phyloP scores from a whole-genome alignment of 768 basidiomycete species.

The Suillus brevipes region DNA sequence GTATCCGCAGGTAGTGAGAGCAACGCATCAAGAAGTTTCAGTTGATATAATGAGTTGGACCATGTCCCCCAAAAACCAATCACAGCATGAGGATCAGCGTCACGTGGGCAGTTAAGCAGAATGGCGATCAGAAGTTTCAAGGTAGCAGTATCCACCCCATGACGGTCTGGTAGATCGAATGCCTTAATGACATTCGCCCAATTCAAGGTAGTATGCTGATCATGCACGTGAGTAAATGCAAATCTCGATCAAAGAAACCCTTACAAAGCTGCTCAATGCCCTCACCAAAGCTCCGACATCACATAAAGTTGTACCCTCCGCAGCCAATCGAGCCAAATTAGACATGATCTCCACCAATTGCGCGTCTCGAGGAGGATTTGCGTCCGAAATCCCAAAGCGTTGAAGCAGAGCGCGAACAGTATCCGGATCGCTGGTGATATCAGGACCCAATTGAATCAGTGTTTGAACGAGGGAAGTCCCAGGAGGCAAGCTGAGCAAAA shows the following conservation, averaged over 20 bases:
- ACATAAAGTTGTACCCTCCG: slow-evolving; percentile 70
- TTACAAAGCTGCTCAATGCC: slow-evolving; percentile 72
- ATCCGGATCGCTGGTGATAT: slow-evolving; percentile 74
- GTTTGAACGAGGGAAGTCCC: slow-evolving; percentile 73
- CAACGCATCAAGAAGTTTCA: slow-evolving; percentile 85
- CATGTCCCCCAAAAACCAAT: slow-evolving; percentile 85
- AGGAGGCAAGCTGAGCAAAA: slow-evolving; percentile 53
- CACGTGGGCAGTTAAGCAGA: slow-evolving; percentile 77
- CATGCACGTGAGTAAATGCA: slow-evolving; percentile 16
- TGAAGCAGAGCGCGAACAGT: slow-evolving; percentile 65
- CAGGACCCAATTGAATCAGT: slow-evolving; percentile 75
- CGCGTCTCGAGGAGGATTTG: slow-evolving; percentile 67
- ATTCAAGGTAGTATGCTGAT: slow-evolving; percentile 63
- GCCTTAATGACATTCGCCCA: slow-evolving; percentile 84
- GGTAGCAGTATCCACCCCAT: slow-evolving; percentile 86
- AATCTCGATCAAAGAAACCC: slow-evolving; percentile 31
- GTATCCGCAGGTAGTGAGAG: slow-evolving; percentile 87
- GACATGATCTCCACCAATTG: slow-evolving; percentile 74
- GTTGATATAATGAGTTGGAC: slow-evolving; percentile 83
- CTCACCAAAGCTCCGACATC: slow-evolving; percentile 76
- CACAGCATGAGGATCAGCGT: slow-evolving; percentile 75
- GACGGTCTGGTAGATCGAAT: slow-evolving; percentile 83
- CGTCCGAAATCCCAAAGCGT: slow-evolving; percentile 74
- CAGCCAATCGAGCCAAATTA: slow-evolving; percentile 63
- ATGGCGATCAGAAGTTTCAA: slow-evolving; percentile 88